Evolutionary conservation across 1,284 basidiomycete species (phyloP), one percentile per base, ranked within the genome.

Genomic region (Fomitopsis schrenkii): DNA sequence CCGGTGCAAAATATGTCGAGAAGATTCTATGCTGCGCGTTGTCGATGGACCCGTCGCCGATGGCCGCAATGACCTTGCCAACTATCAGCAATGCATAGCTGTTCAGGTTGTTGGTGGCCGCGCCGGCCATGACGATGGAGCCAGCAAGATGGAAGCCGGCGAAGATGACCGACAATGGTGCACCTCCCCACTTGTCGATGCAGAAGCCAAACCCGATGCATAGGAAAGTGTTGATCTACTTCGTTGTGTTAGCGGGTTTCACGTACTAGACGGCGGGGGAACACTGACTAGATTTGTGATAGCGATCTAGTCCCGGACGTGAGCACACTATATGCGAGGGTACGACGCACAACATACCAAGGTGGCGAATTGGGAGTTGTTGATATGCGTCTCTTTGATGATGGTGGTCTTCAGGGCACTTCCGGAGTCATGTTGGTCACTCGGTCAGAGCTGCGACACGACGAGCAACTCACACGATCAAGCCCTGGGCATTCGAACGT

Each of bases 11-110:
- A 66, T 80, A 80, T 2, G 79, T 79, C 36, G 78, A 76, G 68
- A 80, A 79, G 36, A 80, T 79, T 35, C 78, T 71, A 63, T 80
- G 79, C 66, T 80, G 79, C 7, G 78, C 79, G 61, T 79, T 80
- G 67, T 80, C 79, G 36, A 80, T 67, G 40, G 77, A 78, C 17
- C 79, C 77, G 64, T 79, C 78, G 3, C 79, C 78, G 60, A 80
- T 76, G 12, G 78, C 78, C 3, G 78, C 77, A 36, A 80, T 67
- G 17, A 79, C 76, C 63, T 79, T 79, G 55, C 78, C 79, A 22
- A 75, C 63, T 50, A 79, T 76, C 59, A 79, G 74, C 17, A 79
- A 65, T 6, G 75, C 70, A 63, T 79, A 79, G 67, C 75, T 78
- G 65, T 78, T 76, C 14, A 79, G 65, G 60, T 73, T 66, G 65